Percentiles rank a stretch among this genome's conserved stretches.
These are phyloP conservation scores for Rutstroemia sp. DNA, from an alignment of 2,329 filamentous ascomycete genomes.

Conservation along the genomic window DNA sequence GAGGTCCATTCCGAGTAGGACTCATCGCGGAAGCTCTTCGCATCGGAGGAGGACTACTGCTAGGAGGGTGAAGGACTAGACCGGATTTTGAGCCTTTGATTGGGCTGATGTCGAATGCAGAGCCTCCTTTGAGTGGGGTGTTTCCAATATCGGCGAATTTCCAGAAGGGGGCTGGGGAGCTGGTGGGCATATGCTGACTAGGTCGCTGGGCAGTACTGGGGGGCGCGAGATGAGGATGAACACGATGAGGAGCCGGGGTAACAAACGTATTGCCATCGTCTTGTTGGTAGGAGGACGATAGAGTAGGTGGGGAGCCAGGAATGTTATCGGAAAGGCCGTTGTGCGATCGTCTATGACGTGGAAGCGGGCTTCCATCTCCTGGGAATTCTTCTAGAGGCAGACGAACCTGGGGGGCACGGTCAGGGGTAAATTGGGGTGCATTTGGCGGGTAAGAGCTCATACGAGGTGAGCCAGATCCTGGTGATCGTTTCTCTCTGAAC, in stretches of 20 bases:
- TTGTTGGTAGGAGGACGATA: conserved; percentile 55
- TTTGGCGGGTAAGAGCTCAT: conserved; percentile 41
- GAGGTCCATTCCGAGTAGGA: conserved; percentile 20
- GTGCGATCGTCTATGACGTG: conserved; percentile 41
- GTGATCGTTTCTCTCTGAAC: conserved; percentile 50
- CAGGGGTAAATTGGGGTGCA: conserved; percentile 47
- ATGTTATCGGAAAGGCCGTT: conserved; percentile 40
- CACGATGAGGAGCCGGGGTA: conserved; percentile 65
- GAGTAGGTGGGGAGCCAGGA: conserved; percentile 48
- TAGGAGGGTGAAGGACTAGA: conserved; percentile 33
- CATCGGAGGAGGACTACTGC: conserved; percentile 49
- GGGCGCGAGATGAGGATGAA: conserved; percentile 68
- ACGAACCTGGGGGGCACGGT: conserved; percentile 39
- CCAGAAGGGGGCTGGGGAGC: conserved; percentile 82
- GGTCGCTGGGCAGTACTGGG: conserved; percentile 75
- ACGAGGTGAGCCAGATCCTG: conserved; percentile 46
- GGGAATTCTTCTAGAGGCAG: conserved; percentile 21
- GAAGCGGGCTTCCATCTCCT: conserved; percentile 53
- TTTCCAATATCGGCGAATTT: conserved; percentile 73
- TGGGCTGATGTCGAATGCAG: conserved; percentile 50
- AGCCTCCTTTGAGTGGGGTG: conserved; percentile 51
- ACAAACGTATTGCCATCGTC: conserved; percentile 56
- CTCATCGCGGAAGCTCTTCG: conserved; percentile 21
- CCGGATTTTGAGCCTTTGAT: conserved; percentile 37
- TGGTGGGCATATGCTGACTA: conserved; percentile 79